Conservation (phyloP, 2,329 filamentous ascomycete species). For the Calycina marina region DNA sequence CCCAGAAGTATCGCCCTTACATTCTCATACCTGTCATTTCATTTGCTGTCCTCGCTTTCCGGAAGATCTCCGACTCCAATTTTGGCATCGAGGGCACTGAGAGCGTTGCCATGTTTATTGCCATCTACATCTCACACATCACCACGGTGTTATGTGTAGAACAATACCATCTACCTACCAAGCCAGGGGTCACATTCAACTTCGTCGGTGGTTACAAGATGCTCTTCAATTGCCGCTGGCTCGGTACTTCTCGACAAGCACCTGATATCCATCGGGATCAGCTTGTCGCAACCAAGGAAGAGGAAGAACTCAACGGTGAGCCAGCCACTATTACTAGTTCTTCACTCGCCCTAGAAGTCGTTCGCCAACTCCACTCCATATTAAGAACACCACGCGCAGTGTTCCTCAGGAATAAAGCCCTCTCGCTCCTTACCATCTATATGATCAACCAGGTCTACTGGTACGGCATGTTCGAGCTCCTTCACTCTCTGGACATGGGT, state of each 20-base stretch:
- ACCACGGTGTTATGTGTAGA: conserved; percentile 1
- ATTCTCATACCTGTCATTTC: background rate
- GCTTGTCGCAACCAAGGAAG: background rate
- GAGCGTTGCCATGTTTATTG: conserved; percentile 2
- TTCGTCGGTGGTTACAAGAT: conserved; percentile 1
- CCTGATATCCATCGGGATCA: conserved; percentile 1
- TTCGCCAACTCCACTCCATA: background rate
- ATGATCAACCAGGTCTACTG: background rate
- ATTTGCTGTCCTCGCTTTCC: conserved; percentile 1
- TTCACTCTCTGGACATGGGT: background rate
- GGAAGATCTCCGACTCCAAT: background rate
- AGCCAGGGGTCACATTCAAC: background rate
- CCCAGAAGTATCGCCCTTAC: conserved; percentile 1
- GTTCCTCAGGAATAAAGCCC: conserved; percentile 1
- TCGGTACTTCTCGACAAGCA: conserved; percentile 3
- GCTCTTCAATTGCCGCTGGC: conserved; percentile 4
- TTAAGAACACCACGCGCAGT: background rate
- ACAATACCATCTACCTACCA: conserved; percentile 1
- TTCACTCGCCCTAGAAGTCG: background rate
- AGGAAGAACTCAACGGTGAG: too few relatives aligned
- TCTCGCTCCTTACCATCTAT: background rate
- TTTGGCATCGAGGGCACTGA: background rate
- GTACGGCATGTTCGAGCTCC: background rate
- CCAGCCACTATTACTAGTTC: background rate
- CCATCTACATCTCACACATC: conserved; percentile 4